Evolutionary conservation across 208 protist species (phyloP).

Genomic region (Leishmania tarentolae): DNA sequence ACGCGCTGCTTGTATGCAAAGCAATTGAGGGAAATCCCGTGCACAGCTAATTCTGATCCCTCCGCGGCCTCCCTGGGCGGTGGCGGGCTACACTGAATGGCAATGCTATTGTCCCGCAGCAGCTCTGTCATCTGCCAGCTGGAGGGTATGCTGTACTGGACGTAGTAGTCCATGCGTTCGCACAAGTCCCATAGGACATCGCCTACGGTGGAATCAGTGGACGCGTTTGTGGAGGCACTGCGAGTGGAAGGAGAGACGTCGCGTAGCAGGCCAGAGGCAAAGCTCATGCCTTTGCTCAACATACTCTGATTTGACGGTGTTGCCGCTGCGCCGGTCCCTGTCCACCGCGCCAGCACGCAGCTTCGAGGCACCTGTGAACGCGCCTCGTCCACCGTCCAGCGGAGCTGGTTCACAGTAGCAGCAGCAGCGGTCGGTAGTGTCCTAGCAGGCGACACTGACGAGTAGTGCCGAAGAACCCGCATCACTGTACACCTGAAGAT

Average conservation of each 20-base stretch:
- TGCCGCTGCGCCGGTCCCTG: constrained; percentile 24
- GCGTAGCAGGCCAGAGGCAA: constrained; percentile 52
- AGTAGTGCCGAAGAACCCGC: constrained; percentile 2
- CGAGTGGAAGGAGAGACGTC: constrained; percentile 23
- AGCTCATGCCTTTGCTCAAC: constrained; percentile 73
- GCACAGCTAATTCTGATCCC: constrained; percentile 35
- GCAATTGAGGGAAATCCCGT: constrained; percentile 80
- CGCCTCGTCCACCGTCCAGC: constrained; percentile 8
- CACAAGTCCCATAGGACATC: constrained; percentile 76
- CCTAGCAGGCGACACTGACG: not conserved
- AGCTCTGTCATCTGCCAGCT: constrained; percentile 67
- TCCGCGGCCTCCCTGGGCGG: constrained; percentile 1
- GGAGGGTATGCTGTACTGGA: constrained; percentile 79
- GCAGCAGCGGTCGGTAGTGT: not conserved
- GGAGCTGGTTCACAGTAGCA: not conserved
- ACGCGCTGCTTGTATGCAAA: constrained; percentile 82
- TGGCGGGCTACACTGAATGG: constrained; percentile 76
- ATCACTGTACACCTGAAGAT: not conserved
- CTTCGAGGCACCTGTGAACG: constrained; percentile 32
- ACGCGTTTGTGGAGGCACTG: constrained; percentile 23
- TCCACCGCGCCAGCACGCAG: constrained; percentile 57
- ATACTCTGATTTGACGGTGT: constrained; percentile 3
- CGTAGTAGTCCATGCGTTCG: constrained; percentile 83
- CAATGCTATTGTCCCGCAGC: constrained; percentile 71
- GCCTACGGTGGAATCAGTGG: constrained; percentile 35